phyloP scores from a whole-genome alignment of 352 stramenopile genomes.

The Globisporangium iwayamae region DNA sequence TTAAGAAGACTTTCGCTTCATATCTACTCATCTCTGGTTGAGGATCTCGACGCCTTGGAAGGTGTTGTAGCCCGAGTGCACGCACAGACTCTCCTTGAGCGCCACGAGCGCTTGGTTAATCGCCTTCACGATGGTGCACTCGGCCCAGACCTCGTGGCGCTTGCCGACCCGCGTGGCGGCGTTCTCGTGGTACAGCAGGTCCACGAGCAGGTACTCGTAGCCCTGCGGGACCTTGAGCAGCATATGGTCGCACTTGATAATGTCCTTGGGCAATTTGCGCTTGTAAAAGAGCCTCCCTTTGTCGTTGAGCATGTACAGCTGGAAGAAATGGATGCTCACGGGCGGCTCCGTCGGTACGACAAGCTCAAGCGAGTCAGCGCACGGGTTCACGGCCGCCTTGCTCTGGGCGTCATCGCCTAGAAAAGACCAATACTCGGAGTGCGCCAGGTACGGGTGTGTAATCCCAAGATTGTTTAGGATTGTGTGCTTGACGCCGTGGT shows the following conservation, averaged over 20 bases:
- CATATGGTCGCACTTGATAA: constrained; percentile 19
- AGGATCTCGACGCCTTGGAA: constrained; percentile 12
- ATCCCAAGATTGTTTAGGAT: constrained; percentile 36
- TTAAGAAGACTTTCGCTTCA: not conserved
- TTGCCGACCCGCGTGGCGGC: constrained; percentile 6
- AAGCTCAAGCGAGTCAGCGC: constrained; percentile 26
- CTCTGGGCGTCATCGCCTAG: constrained; percentile 17
- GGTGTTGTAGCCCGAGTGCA: constrained; percentile 14
- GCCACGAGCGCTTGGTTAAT: constrained; percentile 23
- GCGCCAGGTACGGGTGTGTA: constrained; percentile 34
- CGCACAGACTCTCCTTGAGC: constrained; percentile 17
- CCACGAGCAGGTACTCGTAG: constrained; percentile 18
- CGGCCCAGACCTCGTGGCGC: constrained; percentile 26
- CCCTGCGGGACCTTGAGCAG: constrained; percentile 17
- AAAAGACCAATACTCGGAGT: constrained; percentile 43
- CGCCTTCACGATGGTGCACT: constrained; percentile 25
- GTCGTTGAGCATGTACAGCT: constrained; percentile 16
- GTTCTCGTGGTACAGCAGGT: constrained; percentile 9
- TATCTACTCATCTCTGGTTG: not conserved
- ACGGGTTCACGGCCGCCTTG: constrained; percentile 30
- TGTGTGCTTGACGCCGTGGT: constrained; percentile 54
- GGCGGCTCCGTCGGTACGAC: constrained; percentile 36
- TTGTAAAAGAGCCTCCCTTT: constrained; percentile 27
- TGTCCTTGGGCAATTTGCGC: constrained; percentile 18
- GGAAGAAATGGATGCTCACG: constrained; percentile 52